Conservation (phyloP, 306 rosid species). For the Inga laurina region DNA sequence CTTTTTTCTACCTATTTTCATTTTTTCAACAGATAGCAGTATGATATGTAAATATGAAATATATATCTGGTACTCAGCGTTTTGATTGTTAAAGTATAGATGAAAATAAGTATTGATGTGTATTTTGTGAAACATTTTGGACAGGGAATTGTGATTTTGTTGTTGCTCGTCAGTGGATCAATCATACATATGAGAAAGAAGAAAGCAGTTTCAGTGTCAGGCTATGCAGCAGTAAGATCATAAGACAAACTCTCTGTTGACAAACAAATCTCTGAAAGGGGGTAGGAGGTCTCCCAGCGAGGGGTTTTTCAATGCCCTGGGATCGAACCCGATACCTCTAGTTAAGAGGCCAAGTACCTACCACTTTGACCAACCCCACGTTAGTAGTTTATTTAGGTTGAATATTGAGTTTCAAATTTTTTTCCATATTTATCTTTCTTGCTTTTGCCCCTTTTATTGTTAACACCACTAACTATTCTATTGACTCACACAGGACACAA, state of each 20-base stretch:
- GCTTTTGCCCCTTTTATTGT: background rate
- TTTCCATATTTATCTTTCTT: background rate
- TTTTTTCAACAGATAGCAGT: background rate
- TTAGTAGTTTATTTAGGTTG: background rate
- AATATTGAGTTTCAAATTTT: background rate
- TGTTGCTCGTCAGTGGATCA: slow-evolving; percentile 53
- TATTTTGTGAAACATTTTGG: slow-evolving; percentile 12
- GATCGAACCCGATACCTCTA: too few relatives aligned
- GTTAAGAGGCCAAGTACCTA: too few relatives aligned
- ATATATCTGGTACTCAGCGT: background rate
- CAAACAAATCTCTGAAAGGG: background rate
- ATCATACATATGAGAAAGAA: slow-evolving; percentile 47
- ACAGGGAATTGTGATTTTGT: slow-evolving; percentile 47
- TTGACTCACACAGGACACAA: background rate
- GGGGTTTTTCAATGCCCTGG: too few relatives aligned
- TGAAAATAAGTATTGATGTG: background rate
- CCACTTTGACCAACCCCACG: too few relatives aligned
- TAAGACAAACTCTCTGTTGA: slow-evolving; percentile 50
- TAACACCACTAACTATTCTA: background rate
- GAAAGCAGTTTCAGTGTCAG: slow-evolving; percentile 42
- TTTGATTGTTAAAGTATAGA: background rate
- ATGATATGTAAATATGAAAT: slow-evolving; percentile 1
- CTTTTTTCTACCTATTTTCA: background rate
- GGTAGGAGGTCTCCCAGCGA: too few relatives aligned
- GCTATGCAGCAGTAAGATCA: slow-evolving; percentile 45